A percentile compares a stretch with the other conserved stretches of the same genome.
These are phyloP conservation scores for Glycyrrhiza uralensis DNA, from an alignment of 306 rosid species.

Conservation along the genomic window DNA sequence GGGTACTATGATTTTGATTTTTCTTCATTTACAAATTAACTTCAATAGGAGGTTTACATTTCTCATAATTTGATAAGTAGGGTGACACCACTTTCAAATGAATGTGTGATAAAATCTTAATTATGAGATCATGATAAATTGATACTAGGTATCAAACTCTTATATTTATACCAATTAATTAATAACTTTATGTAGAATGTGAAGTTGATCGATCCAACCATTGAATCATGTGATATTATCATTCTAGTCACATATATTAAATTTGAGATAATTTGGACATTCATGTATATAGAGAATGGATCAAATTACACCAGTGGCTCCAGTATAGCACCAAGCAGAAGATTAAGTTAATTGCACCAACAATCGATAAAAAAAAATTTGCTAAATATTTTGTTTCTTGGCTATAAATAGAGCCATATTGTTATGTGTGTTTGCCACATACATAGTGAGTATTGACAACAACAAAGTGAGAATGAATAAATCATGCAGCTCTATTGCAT, in stretches of 20 bases:
- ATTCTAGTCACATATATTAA: too few species aligned
- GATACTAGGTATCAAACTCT: too few species aligned
- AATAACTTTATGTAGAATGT: too few species aligned
- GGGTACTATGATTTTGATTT: background rate
- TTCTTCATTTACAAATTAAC: slow-evolving; percentile 3
- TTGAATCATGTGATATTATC: too few species aligned
- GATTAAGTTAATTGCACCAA: background rate
- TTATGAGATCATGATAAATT: too few species aligned
- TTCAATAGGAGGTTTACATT: slow-evolving; percentile 1
- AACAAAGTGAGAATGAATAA: slow-evolving; percentile 31
- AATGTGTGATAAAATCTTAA: background rate
- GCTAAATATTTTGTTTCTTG: background rate
- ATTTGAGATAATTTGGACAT: too few species aligned
- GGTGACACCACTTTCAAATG: slow-evolving; percentile 1
- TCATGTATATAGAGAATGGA: too few species aligned
- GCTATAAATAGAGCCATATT: slow-evolving; percentile 32
- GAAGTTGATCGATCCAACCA: too few species aligned
- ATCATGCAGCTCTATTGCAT: slow-evolving; percentile 16
- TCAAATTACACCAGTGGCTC: too few species aligned
- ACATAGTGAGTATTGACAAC: background rate
- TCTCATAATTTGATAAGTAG: background rate
- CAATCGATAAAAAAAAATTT: background rate
- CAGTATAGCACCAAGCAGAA: slow-evolving; percentile 1
- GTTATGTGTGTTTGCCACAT: background rate
- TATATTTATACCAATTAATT: too few species aligned